Percentiles rank a stretch among this genome's conserved stretches.
Evolutionary conservation across 2,329 filamentous ascomycete species (phyloP).

Genomic region (Lojkania enalia): DNA sequence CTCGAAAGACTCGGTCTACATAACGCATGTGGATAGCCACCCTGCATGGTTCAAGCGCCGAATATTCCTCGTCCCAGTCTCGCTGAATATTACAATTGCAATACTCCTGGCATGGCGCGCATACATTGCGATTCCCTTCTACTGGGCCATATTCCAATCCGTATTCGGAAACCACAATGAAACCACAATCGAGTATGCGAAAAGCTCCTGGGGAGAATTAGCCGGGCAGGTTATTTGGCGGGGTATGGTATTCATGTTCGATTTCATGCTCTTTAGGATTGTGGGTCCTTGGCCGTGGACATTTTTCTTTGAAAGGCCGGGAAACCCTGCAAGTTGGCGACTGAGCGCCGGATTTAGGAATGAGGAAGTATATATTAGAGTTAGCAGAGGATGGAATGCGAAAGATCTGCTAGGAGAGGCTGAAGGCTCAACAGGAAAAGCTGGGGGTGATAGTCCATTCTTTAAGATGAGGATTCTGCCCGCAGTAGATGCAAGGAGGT

Average conservation of each 20-base stretch:
- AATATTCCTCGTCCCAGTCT: constrained; percentile 77
- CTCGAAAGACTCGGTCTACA: constrained; percentile 72
- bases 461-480: constrained; percentile 66
- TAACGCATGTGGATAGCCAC: constrained; percentile 78
- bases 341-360: constrained; percentile 74
- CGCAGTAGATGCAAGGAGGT: constrained; percentile 68
- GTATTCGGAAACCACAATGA: constrained; percentile 68
- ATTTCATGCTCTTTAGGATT: constrained; percentile 62
- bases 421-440: constrained; percentile 51
- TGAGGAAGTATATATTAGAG: constrained; percentile 78
- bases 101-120: constrained; percentile 68
- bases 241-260: constrained; percentile 68
- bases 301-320: constrained; percentile 64
- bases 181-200: constrained; percentile 63
- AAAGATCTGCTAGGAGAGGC: constrained; percentile 56
- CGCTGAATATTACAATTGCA: constrained; percentile 72
- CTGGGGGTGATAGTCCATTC: constrained; percentile 57
- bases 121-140: constrained; percentile 71
- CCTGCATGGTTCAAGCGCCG: constrained; percentile 73
- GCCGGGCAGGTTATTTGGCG: constrained; percentile 62
- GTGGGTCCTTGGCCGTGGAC: constrained; percentile 52
- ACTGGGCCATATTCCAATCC: constrained; percentile 67
- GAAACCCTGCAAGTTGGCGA: constrained; percentile 72
- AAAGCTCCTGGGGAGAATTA: constrained; percentile 60
- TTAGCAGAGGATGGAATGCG: constrained; percentile 73